These are phyloP conservation scores for Mucor velutinosus DNA, from an alignment of 371 early-diverging fungal genomes.

Conservation along the genomic window DNA sequence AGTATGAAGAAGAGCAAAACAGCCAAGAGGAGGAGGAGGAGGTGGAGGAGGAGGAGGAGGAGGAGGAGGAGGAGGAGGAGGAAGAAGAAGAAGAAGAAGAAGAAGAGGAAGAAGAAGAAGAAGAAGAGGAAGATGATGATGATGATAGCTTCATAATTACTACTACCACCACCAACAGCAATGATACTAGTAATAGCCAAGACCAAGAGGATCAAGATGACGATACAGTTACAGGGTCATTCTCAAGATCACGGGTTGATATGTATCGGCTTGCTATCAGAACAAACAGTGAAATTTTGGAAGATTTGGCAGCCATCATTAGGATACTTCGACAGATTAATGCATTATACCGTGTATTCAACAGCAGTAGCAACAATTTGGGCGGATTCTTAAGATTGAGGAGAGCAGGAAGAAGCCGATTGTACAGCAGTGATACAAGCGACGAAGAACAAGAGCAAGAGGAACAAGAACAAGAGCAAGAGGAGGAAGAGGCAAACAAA, in stretches of 20 bases:
- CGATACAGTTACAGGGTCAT: slow-evolving; percentile 9
- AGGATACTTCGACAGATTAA: slow-evolving; percentile 29
- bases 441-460: not conserved
- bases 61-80: slow-evolving; percentile 9
- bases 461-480: slow-evolving; percentile 2
- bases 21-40: slow-evolving; percentile 22
- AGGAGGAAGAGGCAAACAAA: slow-evolving; percentile 22
- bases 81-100: not conserved
- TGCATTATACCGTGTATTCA: slow-evolving; percentile 18
- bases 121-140: not conserved
- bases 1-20: not conserved
- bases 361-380: not conserved
- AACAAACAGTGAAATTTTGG: slow-evolving; percentile 23
- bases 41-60: slow-evolving; percentile 10
- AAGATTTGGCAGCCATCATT: slow-evolving; percentile 27
- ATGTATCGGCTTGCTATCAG: slow-evolving; percentile 19
- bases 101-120: no score
- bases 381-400: not conserved
- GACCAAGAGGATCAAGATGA: slow-evolving; percentile 12
- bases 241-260: slow-evolving; percentile 10
- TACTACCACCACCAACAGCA: not conserved
- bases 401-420: not conserved
- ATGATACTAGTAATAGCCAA: not conserved
- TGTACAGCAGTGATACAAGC: not conserved
- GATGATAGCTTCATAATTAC: not conserved